Conservation (phyloP, 2,329 filamentous ascomycete species). For the Rutstroemia sp. region DNA sequence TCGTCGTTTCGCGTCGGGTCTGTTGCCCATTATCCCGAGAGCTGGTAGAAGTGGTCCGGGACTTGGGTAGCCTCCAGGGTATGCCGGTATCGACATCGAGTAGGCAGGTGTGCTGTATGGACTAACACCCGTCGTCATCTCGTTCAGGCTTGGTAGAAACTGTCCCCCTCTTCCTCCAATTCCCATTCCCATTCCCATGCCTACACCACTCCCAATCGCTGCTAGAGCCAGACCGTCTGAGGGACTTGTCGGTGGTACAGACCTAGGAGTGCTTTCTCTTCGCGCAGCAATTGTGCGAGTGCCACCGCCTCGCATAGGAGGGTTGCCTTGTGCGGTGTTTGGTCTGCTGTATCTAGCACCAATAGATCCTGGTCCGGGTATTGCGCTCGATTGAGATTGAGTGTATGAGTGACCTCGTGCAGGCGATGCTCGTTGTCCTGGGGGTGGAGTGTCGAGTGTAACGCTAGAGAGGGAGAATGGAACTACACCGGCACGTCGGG, state of each 20-base stretch:
- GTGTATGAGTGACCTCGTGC: conserved; percentile 25
- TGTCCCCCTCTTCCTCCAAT: conserved; percentile 22
- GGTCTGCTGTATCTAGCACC: conserved; percentile 22
- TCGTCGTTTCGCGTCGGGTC: conserved; percentile 41
- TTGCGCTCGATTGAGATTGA: conserved; percentile 22
- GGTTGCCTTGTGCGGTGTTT: conserved; percentile 15
- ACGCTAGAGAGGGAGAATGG: conserved; percentile 67
- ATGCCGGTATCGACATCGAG: conserved; percentile 31
- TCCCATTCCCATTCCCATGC: conserved; percentile 19
- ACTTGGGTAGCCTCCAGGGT: conserved; percentile 26
- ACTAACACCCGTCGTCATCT: conserved; percentile 56
- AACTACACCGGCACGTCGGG: conserved; percentile 78
- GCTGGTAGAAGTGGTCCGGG: conserved; percentile 35
- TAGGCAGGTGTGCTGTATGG: conserved; percentile 54
- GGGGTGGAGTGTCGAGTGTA: conserved; percentile 38
- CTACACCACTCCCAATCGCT: conserved; percentile 23
- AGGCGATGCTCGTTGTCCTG: conserved; percentile 38
- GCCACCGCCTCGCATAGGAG: conserved; percentile 12
- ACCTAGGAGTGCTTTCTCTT: conserved; percentile 29
- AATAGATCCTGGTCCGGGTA: conserved; percentile 13
- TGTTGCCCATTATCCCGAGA: conserved; percentile 20
- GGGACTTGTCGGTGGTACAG: conserved; percentile 32
- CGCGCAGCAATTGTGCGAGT: conserved; percentile 26
- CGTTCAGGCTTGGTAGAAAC: conserved; percentile 52
- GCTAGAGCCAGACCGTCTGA: conserved; percentile 30